Percentiles rank a stretch among this genome's conserved stretches.
These are phyloP conservation scores for Rosa hybrid DNA, from an alignment of 331 rosid genomes.

Conservation along the genomic window DNA sequence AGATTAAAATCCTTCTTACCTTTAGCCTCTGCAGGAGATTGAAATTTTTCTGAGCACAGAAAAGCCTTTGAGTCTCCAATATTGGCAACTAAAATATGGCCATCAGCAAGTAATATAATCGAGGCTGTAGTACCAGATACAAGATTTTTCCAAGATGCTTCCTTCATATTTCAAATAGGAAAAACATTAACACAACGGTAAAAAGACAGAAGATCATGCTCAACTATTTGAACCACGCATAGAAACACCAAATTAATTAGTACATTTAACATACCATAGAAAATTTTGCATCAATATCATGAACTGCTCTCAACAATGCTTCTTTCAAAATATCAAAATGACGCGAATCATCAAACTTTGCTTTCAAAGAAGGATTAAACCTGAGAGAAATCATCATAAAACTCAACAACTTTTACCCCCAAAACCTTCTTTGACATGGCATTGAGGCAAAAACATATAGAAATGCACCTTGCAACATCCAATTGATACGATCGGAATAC, in stretches of 20 bases:
- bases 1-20: conserved; percentile 48
- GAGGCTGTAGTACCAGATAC: conserved; percentile 87
- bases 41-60: conserved; percentile 78
- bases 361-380: conserved; percentile 55
- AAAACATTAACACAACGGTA: conserved; percentile 38
- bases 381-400: conserved; percentile 47
- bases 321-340: conserved; percentile 89
- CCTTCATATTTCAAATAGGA: conserved; percentile 51
- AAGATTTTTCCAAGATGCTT: conserved; percentile 63
- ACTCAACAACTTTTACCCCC: not conserved
- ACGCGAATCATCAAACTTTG: conserved; percentile 55
- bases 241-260: conserved; percentile 17
- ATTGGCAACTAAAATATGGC: conserved; percentile 81
- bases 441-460: not conserved
- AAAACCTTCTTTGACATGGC: not conserved
- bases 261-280: conserved; percentile 54
- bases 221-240: conserved; percentile 20
- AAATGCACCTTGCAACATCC: conserved; percentile 56
- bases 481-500: conserved; percentile 41
- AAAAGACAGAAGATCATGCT: not conserved
- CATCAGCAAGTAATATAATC: conserved; percentile 67
- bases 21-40: conserved; percentile 82
- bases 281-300: conserved; percentile 79
- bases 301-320: conserved; percentile 80
- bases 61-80: conserved; percentile 95